Percentiles rank a stretch among this genome's conserved stretches.
These are phyloP conservation scores for Setaria viridis DNA, from an alignment of 202 grass and related monocot species.

Conservation along the genomic window DNA sequence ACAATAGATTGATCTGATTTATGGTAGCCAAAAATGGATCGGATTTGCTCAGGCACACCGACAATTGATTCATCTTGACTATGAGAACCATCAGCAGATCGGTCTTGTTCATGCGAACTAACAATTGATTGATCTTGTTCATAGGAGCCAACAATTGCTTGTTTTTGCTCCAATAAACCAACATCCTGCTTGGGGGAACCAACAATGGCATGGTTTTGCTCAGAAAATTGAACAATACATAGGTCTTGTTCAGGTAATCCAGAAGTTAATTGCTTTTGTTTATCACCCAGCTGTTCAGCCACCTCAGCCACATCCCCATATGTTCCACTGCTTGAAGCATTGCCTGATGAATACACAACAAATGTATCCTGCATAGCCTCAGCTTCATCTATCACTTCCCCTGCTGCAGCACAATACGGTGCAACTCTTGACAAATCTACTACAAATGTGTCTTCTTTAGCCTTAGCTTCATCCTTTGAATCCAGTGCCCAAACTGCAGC, in stretches of 20 bases:
- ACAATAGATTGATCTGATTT: too few relatives aligned
- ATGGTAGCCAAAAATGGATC: too few relatives aligned
- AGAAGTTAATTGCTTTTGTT: background rate
- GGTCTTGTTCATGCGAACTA: too few relatives aligned
- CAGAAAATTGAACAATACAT: background rate
- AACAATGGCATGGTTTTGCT: background rate
- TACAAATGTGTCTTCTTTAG: background rate
- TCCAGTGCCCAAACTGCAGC: background rate
- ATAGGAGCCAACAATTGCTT: background rate
- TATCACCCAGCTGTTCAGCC: background rate
- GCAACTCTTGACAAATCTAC: slow-evolving; percentile 17
- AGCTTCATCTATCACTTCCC: slow-evolving; percentile 3
- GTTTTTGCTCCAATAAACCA: background rate
- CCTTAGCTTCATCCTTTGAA: background rate
- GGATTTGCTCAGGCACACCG: too few relatives aligned
- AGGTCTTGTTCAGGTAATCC: slow-evolving; percentile 29
- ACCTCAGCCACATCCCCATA: background rate
- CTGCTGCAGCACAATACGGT: background rate
- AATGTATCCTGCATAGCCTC: background rate
- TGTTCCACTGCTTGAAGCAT: slow-evolving; percentile 9
- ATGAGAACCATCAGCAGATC: too few relatives aligned
- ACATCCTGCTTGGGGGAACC: background rate
- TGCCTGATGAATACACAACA: background rate
- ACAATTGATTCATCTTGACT: too few relatives aligned
- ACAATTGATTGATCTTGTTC: too few relatives aligned